Evolutionary conservation across 2,329 filamentous ascomycete genomes (phyloP), one percentile per base, ranked within the genome.

Genomic region (Pseudogymnoascus sp.): DNA sequence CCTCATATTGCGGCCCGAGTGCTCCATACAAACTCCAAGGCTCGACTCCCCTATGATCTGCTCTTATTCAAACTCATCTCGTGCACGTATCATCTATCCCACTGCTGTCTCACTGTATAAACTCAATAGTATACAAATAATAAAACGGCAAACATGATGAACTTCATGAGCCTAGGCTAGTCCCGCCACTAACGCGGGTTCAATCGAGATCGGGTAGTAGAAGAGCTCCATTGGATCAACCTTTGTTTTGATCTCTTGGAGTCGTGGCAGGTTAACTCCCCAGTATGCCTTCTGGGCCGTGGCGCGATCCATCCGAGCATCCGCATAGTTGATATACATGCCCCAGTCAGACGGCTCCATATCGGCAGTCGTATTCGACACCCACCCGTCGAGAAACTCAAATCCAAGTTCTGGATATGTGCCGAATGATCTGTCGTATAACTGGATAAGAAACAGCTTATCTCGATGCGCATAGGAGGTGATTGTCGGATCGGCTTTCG

Each of bases 381-480:
- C 18, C 53, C 28, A 33, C 10, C 12, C 53, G 42, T 47, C 5
- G 4, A 47, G 42, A 8, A 47, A 47, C 42, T 47, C 42, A 14
- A 47, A 47, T n/a, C 42, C 42, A 25, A 14, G 11, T 2, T 47
- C 21, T 23, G 42, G 42, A 47, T 47, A 47, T 8, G 5, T 73
- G 0, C 78, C 74, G 0, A 83, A 67, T 18, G 80, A 82, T 53
- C 87, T 69, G 7, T 78, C 82, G 69, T 87, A 88, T 0, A 80
- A 82, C 69, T 88, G 83, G 70, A 85, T 81, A 74, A 85, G 86
- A 73, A 87, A 82, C 38, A 87, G 68, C 66, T 83, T 83, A 75
- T 88, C 82, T 59, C 86, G 81, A 68, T 88, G 85, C 0, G 82
- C 79, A 69, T 85, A 88, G 7, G 84, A 80, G 0, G 85, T 87